phyloP scores from a whole-genome alignment of 2,329 filamentous ascomycete species.

The Coleophoma crateriformis region DNA sequence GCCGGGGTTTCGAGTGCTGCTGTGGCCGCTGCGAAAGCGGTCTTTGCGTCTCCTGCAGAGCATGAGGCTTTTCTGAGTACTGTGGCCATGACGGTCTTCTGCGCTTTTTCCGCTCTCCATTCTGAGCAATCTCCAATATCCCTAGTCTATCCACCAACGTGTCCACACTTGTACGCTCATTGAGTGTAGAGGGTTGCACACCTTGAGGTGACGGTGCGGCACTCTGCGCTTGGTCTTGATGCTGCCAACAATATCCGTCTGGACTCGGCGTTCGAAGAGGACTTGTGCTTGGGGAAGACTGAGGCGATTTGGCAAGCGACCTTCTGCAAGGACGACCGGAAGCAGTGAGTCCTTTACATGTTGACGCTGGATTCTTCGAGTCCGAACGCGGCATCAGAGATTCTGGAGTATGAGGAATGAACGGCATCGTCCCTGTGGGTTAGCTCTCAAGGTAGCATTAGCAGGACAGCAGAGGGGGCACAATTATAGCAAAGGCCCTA shows the following conservation, averaged over 20 bases:
- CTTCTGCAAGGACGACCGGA: conserved; percentile 80
- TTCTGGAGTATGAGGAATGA: conserved; percentile 72
- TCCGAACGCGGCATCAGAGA: conserved; percentile 72
- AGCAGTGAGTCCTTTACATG: conserved; percentile 82
- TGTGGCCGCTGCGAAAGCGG: conserved; percentile 1
- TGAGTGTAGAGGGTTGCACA: conserved; percentile 41
- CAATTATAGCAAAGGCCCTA: not conserved
- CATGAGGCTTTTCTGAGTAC: conserved; percentile 13
- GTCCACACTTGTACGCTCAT: conserved; percentile 74
- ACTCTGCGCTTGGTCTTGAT: conserved; percentile 70
- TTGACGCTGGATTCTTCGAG: conserved; percentile 76
- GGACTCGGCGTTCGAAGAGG: conserved; percentile 17
- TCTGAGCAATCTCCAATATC: conserved; percentile 56
- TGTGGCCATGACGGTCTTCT: conserved; percentile 16
- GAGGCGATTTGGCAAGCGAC: conserved; percentile 45
- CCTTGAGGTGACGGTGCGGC: conserved; percentile 29
- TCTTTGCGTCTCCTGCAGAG: not conserved
- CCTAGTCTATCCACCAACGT: conserved; percentile 78
- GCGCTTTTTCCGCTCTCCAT: conserved; percentile 16
- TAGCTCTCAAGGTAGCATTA: not conserved
- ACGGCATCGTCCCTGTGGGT: conserved; percentile 41
- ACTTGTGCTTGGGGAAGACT: conserved; percentile 20
- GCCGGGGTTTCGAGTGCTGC: conserved; percentile 5
- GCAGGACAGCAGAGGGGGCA: not conserved
- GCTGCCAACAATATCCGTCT: conserved; percentile 79